phyloP scores from a whole-genome alignment of 352 stramenopile species.

The Globisporangium spinosum region DNA sequence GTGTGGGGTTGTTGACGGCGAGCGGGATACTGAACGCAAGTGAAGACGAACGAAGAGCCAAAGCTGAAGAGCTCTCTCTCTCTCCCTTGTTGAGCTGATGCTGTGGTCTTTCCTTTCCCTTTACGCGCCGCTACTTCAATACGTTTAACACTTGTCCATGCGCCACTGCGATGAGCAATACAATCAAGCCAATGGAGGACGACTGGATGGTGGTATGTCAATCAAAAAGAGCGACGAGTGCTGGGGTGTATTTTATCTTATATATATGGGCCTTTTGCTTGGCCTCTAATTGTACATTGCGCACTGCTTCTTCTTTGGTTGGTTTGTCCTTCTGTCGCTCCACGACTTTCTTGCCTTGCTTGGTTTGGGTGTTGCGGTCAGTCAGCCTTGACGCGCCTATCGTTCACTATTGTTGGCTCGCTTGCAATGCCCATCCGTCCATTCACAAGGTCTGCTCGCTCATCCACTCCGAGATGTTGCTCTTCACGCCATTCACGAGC shows the following conservation, averaged over 20 bases:
- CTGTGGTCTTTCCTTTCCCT: background rate
- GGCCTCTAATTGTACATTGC: constrained; percentile 13
- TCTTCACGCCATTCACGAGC: constrained; percentile 52
- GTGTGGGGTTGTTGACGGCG: background rate
- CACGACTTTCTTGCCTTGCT: background rate
- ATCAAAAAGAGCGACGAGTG: background rate
- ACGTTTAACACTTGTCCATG: background rate
- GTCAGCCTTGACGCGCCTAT: background rate
- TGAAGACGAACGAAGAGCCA: background rate
- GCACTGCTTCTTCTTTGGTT: constrained; percentile 1
- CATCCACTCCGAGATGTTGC: constrained; percentile 53
- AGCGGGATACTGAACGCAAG: background rate
- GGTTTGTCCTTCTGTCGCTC: background rate
- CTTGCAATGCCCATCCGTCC: background rate
- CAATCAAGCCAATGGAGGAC: background rate
- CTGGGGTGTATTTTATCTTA: constrained; percentile 7
- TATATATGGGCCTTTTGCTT: background rate
- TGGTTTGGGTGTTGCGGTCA: background rate
- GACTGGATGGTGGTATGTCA: background rate
- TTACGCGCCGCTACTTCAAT: background rate
- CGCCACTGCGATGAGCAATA: no score
- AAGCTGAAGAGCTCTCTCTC: no score
- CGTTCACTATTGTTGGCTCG: background rate
- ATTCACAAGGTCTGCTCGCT: constrained; percentile 12
- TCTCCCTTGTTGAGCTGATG: background rate